Evolutionary conservation across 106 monocot genomes (phyloP).

Genomic region (Dioscorea alata): DNA sequence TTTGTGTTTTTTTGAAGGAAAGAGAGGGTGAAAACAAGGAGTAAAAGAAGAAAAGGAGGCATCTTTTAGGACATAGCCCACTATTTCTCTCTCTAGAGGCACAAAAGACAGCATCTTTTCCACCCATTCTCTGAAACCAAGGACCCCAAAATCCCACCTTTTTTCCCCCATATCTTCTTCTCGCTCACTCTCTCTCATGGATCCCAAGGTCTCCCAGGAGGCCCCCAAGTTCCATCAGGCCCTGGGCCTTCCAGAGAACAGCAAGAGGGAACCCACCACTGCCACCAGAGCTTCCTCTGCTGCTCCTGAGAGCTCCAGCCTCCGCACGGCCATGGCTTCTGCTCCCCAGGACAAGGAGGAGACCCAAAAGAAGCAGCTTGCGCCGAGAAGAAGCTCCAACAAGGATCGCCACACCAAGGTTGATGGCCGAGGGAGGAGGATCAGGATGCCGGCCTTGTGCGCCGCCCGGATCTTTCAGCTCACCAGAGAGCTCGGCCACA

Average conservation of each 20-base stretch:
- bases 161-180: too few relatives aligned
- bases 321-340: too few relatives aligned
- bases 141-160: too few relatives aligned
- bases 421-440: slow-evolving; percentile 58
- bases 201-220: neutral
- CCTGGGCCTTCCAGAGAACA: neutral
- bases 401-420: slow-evolving; percentile 79
- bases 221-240: slow-evolving; percentile 9
- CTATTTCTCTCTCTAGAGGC: too few relatives aligned
- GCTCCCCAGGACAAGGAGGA: slow-evolving; percentile 1
- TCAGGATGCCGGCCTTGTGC: slow-evolving; percentile 72
- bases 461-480: slow-evolving; percentile 74
- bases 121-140: too few relatives aligned
- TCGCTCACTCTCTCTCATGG: neutral
- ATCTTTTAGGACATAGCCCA: too few relatives aligned
- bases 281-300: neutral
- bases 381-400: slow-evolving; percentile 61
- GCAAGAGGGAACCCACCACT: neutral
- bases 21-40: too few relatives aligned
- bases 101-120: too few relatives aligned
- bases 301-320: neutral
- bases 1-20: too few relatives aligned
- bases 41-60: too few relatives aligned
- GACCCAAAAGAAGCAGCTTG: slow-evolving; percentile 25
- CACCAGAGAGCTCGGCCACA: slow-evolving; percentile 71